A percentile compares a stretch with the other conserved stretches of the same genome.
Evolutionary conservation across 768 basidiomycete species (phyloP).

Genomic region (Tephrocybe sp.): DNA sequence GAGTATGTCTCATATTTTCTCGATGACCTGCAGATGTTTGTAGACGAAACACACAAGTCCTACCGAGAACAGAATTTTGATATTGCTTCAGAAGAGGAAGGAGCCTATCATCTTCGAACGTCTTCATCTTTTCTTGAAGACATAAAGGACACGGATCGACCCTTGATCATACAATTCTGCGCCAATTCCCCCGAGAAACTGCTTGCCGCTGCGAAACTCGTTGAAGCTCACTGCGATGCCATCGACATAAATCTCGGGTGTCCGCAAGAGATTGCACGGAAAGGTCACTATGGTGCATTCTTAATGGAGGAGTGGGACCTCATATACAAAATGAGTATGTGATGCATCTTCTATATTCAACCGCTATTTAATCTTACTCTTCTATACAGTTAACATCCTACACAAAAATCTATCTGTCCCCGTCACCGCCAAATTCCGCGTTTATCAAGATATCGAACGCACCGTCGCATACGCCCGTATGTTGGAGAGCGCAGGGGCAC

Average conservation of each 20-base stretch:
- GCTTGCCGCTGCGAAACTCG: constrained; percentile 28
- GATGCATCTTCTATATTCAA: background rate
- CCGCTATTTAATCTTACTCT: background rate
- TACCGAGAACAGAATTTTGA: too few relatives aligned
- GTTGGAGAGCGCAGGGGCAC: constrained; percentile 93
- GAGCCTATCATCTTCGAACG: constrained; percentile 15
- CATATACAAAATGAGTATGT: constrained; percentile 73
- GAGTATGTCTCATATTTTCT: background rate
- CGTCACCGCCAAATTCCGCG: too few relatives aligned
- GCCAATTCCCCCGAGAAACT: constrained; percentile 83
- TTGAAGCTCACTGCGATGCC: too few relatives aligned
- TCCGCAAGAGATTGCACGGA: constrained; percentile 91
- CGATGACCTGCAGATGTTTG: background rate
- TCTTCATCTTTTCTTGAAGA: too few relatives aligned
- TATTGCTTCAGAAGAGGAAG: constrained; percentile 56
- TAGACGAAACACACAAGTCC: constrained; percentile 33
- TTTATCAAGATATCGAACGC: constrained; percentile 68
- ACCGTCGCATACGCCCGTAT: constrained; percentile 94
- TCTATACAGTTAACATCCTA: constrained; percentile 69
- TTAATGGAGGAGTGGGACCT: constrained; percentile 94
- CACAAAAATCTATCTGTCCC: constrained; percentile 59
- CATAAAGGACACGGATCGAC: constrained; percentile 54
- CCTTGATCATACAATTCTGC: constrained; percentile 91
- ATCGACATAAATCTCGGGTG: constrained; percentile 52
- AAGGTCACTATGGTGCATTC: constrained; percentile 86